Base-by-base conservation (phyloP, 2,329 filamentous ascomycete species). In the Leptographium flavum region DNA sequence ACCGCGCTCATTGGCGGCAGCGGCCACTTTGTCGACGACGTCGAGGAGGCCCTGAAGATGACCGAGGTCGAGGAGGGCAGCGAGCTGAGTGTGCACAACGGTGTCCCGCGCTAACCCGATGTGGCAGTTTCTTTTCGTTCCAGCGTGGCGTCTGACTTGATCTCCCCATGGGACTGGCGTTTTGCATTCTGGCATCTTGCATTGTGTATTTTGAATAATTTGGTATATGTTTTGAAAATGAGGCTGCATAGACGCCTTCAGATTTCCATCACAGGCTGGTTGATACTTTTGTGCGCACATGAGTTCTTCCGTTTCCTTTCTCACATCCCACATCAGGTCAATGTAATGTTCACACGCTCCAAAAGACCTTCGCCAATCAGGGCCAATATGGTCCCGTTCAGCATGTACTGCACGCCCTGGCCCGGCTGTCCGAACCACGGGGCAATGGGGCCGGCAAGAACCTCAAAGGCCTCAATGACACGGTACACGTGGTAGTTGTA, bases 41-140 rank as follows among this genome's bases (percentile, higher is more conserved):
- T 96, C 2, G 79, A 87, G 43, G 84, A 94, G 58, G 92, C 92
- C 2, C 62, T 98, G 54, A 74, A 80, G 43, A 66, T 88, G 67
- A 86, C 83, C 0, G 88, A 95, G 64, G 68, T 78, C 10, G 81
- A 86, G 58, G 74, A 77, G 15, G 49, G 43, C 4, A 45, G 45
- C 17, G 48, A 50, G 21, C 46, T 53, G 6, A 33, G 45, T 21
- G 43, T 49, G n/a, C 39, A 28, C n/a, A 15, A n/a, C 7, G 37
- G n/a, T 23, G 3, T 13, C 5, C 8, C 23, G 14, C 25, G 5
- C n/a, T 39, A 39, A n/a, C n/a, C n/a, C n/a, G n/a, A n/a, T n/a
- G n/a, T n/a, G n/a, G n/a, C n/a, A n/a, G n/a, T n/a, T n/a, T n/a
- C n/a, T n/a, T n/a, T n/a, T n/a, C n/a, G n/a, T n/a, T n/a, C n/a